Evolutionary conservation across 2,329 filamentous ascomycete species (phyloP).

Genomic region (Exophiala phaeomuriformis): DNA sequence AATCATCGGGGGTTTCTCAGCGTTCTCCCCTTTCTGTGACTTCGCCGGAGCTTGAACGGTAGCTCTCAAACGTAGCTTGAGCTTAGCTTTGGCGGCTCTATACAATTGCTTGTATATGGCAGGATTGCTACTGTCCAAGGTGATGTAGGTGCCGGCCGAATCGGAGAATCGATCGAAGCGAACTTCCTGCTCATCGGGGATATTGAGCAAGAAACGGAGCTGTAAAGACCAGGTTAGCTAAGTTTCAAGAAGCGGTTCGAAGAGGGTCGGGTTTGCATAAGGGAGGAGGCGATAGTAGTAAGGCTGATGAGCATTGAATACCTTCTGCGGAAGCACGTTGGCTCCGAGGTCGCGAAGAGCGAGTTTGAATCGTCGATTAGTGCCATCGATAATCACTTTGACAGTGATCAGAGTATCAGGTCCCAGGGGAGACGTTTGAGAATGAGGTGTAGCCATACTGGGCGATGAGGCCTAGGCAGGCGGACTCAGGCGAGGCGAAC

Average conservation of each 20-base stretch:
- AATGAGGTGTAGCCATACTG: constrained; percentile 38
- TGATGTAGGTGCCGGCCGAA: constrained; percentile 72
- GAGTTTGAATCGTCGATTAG: constrained; percentile 77
- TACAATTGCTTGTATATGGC: constrained; percentile 95
- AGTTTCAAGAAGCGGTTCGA: not conserved
- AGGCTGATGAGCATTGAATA: constrained; percentile 43
- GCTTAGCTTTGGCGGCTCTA: constrained; percentile 93
- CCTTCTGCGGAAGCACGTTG: constrained; percentile 69
- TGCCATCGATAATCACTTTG: constrained; percentile 73
- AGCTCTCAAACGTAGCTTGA: constrained; percentile 85
- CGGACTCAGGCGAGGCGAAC: constrained; percentile 24
- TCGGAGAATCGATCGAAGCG: constrained; percentile 92
- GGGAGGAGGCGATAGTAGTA: not conserved
- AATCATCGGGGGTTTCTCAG: constrained; percentile 5
- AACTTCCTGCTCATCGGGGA: constrained; percentile 55
- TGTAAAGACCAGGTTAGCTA: constrained; percentile 36
- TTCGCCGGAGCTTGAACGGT: constrained; percentile 39
- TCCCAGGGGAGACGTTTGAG: constrained; percentile 43
- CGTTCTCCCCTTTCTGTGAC: constrained; percentile 10
- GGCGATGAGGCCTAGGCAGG: constrained; percentile 27
- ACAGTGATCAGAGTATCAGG: constrained; percentile 72
- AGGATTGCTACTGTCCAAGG: constrained; percentile 67
- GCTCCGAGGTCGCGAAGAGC: constrained; percentile 76
- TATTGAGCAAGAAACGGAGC: constrained; percentile 62
- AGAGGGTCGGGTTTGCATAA: not conserved